A percentile compares a stretch with the other conserved stretches of the same genome.
phyloP scores from a whole-genome alignment of 2,329 filamentous ascomycete genomes.

The Chaetomium globosum region DNA sequence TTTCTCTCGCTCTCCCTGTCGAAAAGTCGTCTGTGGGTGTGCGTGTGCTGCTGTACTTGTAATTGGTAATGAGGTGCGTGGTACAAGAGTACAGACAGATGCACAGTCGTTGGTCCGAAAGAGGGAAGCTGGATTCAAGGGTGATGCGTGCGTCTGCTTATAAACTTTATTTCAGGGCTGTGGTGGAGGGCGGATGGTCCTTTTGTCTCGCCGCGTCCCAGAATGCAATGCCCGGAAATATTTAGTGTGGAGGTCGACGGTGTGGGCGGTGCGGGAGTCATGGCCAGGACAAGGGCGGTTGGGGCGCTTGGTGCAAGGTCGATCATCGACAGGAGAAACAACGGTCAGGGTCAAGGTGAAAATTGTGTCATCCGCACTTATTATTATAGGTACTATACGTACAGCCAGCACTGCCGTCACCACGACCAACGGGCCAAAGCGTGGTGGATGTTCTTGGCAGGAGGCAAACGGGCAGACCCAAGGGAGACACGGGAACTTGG shows the following conservation, averaged over 20 bases:
- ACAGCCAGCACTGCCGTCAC: not conserved
- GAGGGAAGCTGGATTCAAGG: constrained; percentile 7
- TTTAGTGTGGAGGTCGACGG: constrained; percentile 35
- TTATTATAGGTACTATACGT: constrained; percentile 20
- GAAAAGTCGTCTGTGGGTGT: not conserved
- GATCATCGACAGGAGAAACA: constrained; percentile 18
- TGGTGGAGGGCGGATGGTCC: constrained; percentile 22
- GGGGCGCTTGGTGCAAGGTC: constrained; percentile 19
- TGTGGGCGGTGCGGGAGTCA: constrained; percentile 31
- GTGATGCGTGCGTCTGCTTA: constrained; percentile 16
- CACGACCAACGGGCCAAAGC: constrained; percentile 12
- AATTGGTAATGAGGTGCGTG: not conserved
- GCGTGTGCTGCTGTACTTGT: not conserved
- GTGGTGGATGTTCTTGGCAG: constrained; percentile 22
- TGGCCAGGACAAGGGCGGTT: constrained; percentile 32
- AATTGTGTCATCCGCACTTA: constrained; percentile 30
- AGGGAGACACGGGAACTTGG: not conserved
- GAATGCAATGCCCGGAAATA: constrained; percentile 37
- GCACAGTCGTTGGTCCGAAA: constrained; percentile 10
- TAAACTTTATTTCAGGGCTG: constrained; percentile 27
- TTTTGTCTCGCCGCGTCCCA: constrained; percentile 28
- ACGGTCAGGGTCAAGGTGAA: constrained; percentile 21
- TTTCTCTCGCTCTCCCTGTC: not conserved
- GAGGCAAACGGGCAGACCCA: constrained; percentile 19
- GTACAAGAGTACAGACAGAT: not conserved